Evolutionary conservation across 2,329 filamentous ascomycete genomes (phyloP).

Genomic region (Ascochyta pisi): DNA sequence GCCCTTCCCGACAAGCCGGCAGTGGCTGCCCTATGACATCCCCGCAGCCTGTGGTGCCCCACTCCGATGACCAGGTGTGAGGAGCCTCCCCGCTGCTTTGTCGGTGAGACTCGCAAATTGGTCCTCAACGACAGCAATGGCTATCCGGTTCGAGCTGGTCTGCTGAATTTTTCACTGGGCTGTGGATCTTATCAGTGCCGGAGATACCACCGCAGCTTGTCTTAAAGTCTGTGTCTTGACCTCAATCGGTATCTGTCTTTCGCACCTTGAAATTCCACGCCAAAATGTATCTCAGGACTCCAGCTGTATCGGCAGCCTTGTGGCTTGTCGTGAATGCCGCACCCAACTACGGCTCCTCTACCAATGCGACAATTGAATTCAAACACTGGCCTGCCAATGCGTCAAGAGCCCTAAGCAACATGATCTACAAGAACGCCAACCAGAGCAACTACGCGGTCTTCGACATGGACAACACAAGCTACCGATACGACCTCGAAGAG

Average conservation of each 20-base stretch:
- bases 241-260: background rate
- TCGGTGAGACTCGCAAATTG: conserved; percentile 23
- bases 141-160: conserved; percentile 9
- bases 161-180: conserved; percentile 3
- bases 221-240: background rate
- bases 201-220: background rate
- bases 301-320: conserved; percentile 25
- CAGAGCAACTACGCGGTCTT: conserved; percentile 43
- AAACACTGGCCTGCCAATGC: conserved; percentile 37
- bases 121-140: conserved; percentile 4
- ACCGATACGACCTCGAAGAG: conserved; percentile 40
- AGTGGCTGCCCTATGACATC: background rate
- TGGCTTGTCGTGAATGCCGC: conserved; percentile 28
- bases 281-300: conserved; percentile 12
- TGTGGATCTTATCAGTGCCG: conserved; percentile 1
- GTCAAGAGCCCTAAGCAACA: conserved; percentile 33
- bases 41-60: conserved; percentile 8
- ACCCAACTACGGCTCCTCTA: conserved; percentile 21
- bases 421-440: conserved; percentile 40
- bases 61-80: conserved; percentile 8
- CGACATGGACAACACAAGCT: conserved; percentile 44
- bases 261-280: background rate
- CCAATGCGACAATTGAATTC: conserved; percentile 27
- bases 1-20: conserved; percentile 9
- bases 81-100: conserved; percentile 19